A percentile compares a stretch with the other conserved stretches of the same genome.
Evolutionary conservation across 805 yeast genomes (phyloP).

Genomic region (Metschnikowia cubensis): DNA sequence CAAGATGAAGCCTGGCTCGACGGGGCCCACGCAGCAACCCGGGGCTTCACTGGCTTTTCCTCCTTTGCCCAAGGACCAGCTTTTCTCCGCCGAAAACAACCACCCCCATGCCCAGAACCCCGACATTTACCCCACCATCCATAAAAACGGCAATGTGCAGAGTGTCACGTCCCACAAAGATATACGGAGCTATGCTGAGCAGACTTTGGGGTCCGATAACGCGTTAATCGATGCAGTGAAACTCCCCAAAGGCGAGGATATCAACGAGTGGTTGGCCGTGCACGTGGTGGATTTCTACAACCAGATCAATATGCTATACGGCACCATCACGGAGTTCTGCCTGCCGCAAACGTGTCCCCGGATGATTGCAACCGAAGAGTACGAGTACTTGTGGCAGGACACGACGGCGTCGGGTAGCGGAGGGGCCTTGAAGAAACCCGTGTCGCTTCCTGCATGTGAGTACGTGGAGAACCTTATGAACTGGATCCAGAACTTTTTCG

Average conservation of each 20-base stretch:
- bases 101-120: neutral
- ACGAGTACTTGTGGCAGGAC: slow-evolving; percentile 96
- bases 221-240: slow-evolving; percentile 90
- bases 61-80: slow-evolving; percentile 17
- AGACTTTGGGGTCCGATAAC: slow-evolving; percentile 89
- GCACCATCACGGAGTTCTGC: slow-evolving; percentile 93
- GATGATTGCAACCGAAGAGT: slow-evolving; percentile 97
- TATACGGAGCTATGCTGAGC: slow-evolving; percentile 85
- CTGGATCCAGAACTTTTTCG: slow-evolving; percentile 92
- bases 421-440: slow-evolving; percentile 56
- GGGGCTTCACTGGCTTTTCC: slow-evolving; percentile 34
- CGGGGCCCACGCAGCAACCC: slow-evolving; percentile 35
- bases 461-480: slow-evolving; percentile 90
- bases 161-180: slow-evolving; percentile 58
- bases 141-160: slow-evolving; percentile 23
- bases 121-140: slow-evolving; percentile 28
- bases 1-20: slow-evolving; percentile 37
- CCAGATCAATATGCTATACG: slow-evolving; percentile 94
- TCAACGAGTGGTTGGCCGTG: slow-evolving; percentile 93
- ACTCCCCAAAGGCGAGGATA: slow-evolving; percentile 87
- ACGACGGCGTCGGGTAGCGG: slow-evolving; percentile 32
- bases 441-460: slow-evolving; percentile 89
- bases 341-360: slow-evolving; percentile 93
- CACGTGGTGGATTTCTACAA: slow-evolving; percentile 97
- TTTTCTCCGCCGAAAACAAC: slow-evolving; percentile 7